A percentile compares a stretch with the other conserved stretches of the same genome.
These are phyloP conservation scores for Pseudoperonospora humuli DNA, from an alignment of 352 stramenopile species.

Conservation along the genomic window DNA sequence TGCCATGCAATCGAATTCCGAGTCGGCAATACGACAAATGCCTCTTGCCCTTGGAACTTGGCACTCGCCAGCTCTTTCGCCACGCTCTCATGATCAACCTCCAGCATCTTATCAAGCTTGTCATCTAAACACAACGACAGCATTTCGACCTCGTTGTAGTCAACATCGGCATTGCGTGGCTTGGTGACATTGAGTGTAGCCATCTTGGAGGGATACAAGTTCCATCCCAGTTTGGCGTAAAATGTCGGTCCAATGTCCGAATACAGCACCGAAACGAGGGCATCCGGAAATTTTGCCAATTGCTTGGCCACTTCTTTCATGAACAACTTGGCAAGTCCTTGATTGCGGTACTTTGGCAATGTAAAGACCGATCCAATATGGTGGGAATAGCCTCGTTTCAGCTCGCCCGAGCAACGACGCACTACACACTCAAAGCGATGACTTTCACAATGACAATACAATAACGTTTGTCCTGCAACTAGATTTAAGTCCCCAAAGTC, in stretches of 20 bases:
- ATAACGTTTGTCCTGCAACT: constrained; percentile 6
- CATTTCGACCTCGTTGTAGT: neutral
- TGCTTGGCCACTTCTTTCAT: constrained; percentile 28
- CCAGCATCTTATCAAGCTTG: constrained; percentile 31
- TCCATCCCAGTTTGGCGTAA: constrained; percentile 59
- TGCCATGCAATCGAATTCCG: constrained; percentile 60
- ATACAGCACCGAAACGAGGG: constrained; percentile 46
- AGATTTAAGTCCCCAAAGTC: constrained; percentile 7
- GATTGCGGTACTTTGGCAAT: constrained; percentile 32
- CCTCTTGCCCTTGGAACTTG: constrained; percentile 22
- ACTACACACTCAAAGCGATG: constrained; percentile 47
- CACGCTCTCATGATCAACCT: constrained; percentile 30
- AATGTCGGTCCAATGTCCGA: constrained; percentile 61
- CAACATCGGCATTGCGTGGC: constrained; percentile 4
- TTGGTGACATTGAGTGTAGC: constrained; percentile 23
- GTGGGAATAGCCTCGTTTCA: constrained; percentile 40
- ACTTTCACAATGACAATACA: constrained; percentile 55
- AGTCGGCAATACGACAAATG: constrained; percentile 39
- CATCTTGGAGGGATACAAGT: constrained; percentile 35
- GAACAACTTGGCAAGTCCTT: constrained; percentile 46
- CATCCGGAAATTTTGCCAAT: constrained; percentile 18
- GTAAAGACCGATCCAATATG: constrained; percentile 69
- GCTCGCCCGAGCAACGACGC: constrained; percentile 21
- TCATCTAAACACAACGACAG: constrained; percentile 28
- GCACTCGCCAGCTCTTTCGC: constrained; percentile 23